Base-by-base conservation (phyloP, 257 asterid species). In the Solanum lignicaule region DNA sequence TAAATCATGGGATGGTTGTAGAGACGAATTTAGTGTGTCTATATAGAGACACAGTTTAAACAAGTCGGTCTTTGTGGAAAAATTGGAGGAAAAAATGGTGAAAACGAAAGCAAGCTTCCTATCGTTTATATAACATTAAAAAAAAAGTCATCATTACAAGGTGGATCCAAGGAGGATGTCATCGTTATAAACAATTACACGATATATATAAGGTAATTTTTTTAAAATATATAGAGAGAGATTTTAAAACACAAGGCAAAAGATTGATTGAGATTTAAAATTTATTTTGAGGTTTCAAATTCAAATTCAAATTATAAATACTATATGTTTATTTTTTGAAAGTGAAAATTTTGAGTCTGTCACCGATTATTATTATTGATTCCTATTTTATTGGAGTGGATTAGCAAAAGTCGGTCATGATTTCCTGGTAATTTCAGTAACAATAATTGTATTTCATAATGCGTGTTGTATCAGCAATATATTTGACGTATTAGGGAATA, bases 51-150 rank as follows among this genome's bases (percentile, higher is more conserved):
- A 25, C 18, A 25, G 5, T 25, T 25, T 68, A 36, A 38, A 38
- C 58, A 68, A 68, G 65, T 85, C 31, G 0, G 87, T 85, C 87
- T 36, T 85, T 9, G 66, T 39, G 87, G 66, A 85, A 85, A 39
- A 9, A 39, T 27, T 20, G 14, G 13, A 38, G 87, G 58, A 85
- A 85, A 35, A 36, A 48, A 39, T 32, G 21, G 31, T 85, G 87
- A 68, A 85, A 68, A 46, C 13, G 65, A 65, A 68, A 9, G 33
- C 4, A 27, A 39, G 4, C 3, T 66, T 85, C 39, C 20, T 60
- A n/a, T 0, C 10, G 5, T 39, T 39, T 15, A 43, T 23, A 43
- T 15, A 14, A 29, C 15, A 36, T 4, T 6, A 6, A 43, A 48
- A 46, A 52, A 55, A 5, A 46, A 25, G 29, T 81, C 85, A 5